Evolutionary conservation across 169 alveolate genomes (phyloP), one percentile per base, ranked within the genome.

Genomic region (Eimeria tenella): DNA sequence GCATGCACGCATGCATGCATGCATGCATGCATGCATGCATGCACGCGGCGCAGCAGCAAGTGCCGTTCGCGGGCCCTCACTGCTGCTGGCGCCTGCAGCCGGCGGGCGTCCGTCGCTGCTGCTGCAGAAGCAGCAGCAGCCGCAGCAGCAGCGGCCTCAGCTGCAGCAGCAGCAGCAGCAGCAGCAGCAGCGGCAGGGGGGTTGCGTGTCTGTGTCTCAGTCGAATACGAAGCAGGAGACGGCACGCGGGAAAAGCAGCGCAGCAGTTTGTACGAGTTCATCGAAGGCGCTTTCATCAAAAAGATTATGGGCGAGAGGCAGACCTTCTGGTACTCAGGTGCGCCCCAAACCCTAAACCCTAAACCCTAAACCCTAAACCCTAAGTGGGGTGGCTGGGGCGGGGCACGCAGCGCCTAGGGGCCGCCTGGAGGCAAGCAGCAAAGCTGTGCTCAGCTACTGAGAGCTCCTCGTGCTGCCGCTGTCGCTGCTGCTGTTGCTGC

Each of bases 291-390:
- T 23, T 62, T 88, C 25, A 17, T 88, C 58, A 62, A 71, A 5
- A 88, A 88, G 23, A 88, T 77, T 21, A 71, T 88, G 58, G 11
- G 58, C 11, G 86, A 88, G 21, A 52, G 93, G 49, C 93, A 88
- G 62, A 65, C 75, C 62, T 88, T 88, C 84, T 88, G 93, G 93
- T 88, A 56, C 25, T 88, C 93, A 19, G 93, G 93, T 88, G 4
- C 9, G 93, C 11, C 4, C n/a, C 11, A 63, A 17, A 8, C 11
- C 11, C n/a, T 7, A n/a, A 49, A 11, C 49, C 5, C n/a, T 11
- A 52, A n/a, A n/a, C n/a, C n/a, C n/a, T n/a, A n/a, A n/a, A n/a
- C n/a, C n/a, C n/a, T n/a, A n/a, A n/a, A n/a, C n/a, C n/a, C n/a
- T n/a, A n/a, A n/a, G n/a, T n/a, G n/a, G n/a, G n/a, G n/a, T n/a